These are phyloP conservation scores for Puccinia horiana DNA, from an alignment of 1,284 basidiomycete species.

Conservation along the genomic window DNA sequence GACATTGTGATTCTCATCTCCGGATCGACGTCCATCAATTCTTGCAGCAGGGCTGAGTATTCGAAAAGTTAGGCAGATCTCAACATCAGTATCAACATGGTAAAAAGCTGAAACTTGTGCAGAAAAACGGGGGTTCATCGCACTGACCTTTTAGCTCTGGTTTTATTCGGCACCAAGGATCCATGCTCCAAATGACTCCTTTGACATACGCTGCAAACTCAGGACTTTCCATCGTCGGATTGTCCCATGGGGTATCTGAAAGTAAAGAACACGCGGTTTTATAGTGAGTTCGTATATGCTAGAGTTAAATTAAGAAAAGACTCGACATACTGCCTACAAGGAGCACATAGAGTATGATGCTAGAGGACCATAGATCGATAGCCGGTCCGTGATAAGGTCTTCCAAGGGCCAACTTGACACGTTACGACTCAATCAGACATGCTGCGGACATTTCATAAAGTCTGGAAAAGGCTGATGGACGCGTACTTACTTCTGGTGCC, in stretches of 20 bases:
- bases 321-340: slow-evolving; percentile 66
- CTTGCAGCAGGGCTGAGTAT: slow-evolving; percentile 53
- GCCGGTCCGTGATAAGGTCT: slow-evolving; percentile 82
- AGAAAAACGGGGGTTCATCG: background rate
- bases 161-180: slow-evolving; percentile 78
- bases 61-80: background rate
- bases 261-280: background rate
- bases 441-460: background rate
- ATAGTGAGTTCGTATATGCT: background rate
- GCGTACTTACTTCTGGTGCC: slow-evolving; percentile 74
- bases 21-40: slow-evolving; percentile 75
- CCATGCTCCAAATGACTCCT: slow-evolving; percentile 67
- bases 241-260: slow-evolving; percentile 95
- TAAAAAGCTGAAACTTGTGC: background rate
- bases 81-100: background rate
- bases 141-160: slow-evolving; percentile 62
- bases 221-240: slow-evolving; percentile 75
- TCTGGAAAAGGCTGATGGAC: background rate
- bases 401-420: slow-evolving; percentile 51
- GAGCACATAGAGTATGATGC: slow-evolving; percentile 92
- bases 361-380: slow-evolving; percentile 92
- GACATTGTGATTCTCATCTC: slow-evolving; percentile 69
- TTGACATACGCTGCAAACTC: slow-evolving; percentile 77
- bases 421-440: background rate
- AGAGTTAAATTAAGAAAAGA: background rate